Evolutionary conservation across 192 early-diverging fungal species (phyloP), one percentile per base, ranked within the genome.

Genomic region (Coemansia sp.): DNA sequence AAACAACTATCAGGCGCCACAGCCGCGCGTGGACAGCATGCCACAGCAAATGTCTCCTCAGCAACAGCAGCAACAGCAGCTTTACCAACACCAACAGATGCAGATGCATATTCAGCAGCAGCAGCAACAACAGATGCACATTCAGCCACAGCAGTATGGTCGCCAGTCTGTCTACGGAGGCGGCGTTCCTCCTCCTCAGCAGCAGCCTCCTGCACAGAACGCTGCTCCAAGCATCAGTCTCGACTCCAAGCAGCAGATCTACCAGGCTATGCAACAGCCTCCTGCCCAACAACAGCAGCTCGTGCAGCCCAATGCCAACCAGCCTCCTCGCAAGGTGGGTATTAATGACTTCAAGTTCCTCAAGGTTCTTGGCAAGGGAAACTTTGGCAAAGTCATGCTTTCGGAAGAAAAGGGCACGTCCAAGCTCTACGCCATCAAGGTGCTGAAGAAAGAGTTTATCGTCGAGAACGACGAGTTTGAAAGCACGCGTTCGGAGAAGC

Each of bases 321-420:
- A 81, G 65, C 70, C 66, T 51, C 58, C 61, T 23, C 82, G 79
- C 30, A 89, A 88, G 52, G 86, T 96, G 43, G 85, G 89, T 2
- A 67, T 95, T 18, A 91, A 96, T 48, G 94, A 99, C 66, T 99
- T 99, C 60, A 89, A 86, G 56, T 93, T 99, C 53, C 62, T 94
- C 51, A 91, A 94, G 18, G 95, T 99, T 2, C 80, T 99, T 12
- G 96, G 96, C 57, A 96, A 95, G 71, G 96, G 96, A 50, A 98
- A 96, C 81, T 99, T 96, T 85, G 96, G 96, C 69, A 99, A 99
- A 81, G 95, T 98, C 18, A 95, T 99, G 91, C 83, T 99, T 52
- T 93, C 94, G 4, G 93, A 96, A 72, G 94, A 99, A 62, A 92
- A 91, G 67, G 48, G 80, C 50, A 82, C 84, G 40, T 83, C 86